phyloP scores from a whole-genome alignment of 176 grass and related monocot genomes.

The Miscanthus lutarioriparius region DNA sequence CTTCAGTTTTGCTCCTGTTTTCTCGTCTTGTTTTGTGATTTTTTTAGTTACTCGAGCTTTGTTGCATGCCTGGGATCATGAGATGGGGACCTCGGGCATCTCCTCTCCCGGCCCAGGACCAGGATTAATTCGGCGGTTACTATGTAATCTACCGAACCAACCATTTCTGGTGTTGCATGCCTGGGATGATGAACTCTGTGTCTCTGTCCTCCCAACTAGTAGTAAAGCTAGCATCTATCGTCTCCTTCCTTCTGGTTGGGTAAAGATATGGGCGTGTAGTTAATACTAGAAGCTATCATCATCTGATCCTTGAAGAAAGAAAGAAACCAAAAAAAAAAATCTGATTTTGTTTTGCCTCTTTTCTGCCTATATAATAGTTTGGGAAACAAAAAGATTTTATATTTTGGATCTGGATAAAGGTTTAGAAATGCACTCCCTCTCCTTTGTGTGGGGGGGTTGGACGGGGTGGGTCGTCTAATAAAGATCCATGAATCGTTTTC shows the following conservation, averaged over 20 bases:
- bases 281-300: background rate
- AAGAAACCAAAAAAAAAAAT: background rate
- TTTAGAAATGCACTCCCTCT: conserved; percentile 3
- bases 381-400: background rate
- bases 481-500: conserved; percentile 48
- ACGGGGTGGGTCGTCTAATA: background rate
- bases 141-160: background rate
- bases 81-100: background rate
- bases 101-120: background rate
- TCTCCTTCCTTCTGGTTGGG: background rate
- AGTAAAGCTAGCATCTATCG: background rate
- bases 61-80: conserved; percentile 2
- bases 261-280: background rate
- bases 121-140: background rate
- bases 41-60: background rate
- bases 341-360: background rate
- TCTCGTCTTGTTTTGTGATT: background rate
- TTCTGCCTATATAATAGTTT: background rate
- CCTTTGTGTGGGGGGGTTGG: background rate
- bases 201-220: background rate
- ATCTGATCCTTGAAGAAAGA: background rate
- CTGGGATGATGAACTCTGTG: background rate
- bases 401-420: conserved; percentile 38
- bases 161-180: background rate
- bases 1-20: background rate